Conservation (phyloP, 345 rosid species). For the Schrenkiella parvula region DNA sequence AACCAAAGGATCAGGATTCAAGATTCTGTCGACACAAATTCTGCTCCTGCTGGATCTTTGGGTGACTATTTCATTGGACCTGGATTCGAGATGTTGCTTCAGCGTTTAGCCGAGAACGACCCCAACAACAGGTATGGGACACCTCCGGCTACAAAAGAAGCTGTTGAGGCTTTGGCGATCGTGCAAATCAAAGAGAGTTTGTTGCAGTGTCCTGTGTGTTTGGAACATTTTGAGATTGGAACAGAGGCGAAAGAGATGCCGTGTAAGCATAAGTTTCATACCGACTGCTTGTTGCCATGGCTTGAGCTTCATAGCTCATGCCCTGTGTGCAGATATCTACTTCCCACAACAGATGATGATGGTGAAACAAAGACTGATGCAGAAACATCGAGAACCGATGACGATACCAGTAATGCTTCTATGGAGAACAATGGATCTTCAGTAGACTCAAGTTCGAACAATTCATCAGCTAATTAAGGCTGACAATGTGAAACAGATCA, state of each 20-base stretch:
- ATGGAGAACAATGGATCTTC: slow-evolving; percentile 9
- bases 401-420: slow-evolving; percentile 5
- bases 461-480: slow-evolving; percentile 16
- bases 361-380: slow-evolving; percentile 55
- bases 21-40: slow-evolving; percentile 37
- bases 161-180: slow-evolving; percentile 52
- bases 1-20: slow-evolving; percentile 52
- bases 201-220: slow-evolving; percentile 74
- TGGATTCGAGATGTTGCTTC: slow-evolving; percentile 67
- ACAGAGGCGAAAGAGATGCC: slow-evolving; percentile 77
- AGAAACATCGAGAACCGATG: slow-evolving; percentile 31
- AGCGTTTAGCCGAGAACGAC: slow-evolving; percentile 76
- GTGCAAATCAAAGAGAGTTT: slow-evolving; percentile 46
- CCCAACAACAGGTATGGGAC: slow-evolving; percentile 73
- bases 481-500: slow-evolving; percentile 27
- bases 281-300: slow-evolving; percentile 77
- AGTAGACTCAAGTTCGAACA: slow-evolving; percentile 16
- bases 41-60: slow-evolving; percentile 44
- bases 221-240: slow-evolving; percentile 76
- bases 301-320: slow-evolving; percentile 91
- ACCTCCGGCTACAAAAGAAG: slow-evolving; percentile 77
- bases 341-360: slow-evolving; percentile 38
- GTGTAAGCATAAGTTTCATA: slow-evolving; percentile 82
- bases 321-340: slow-evolving; percentile 76
- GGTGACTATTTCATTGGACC: slow-evolving; percentile 86